A percentile compares a stretch with the other conserved stretches of the same genome.
These are phyloP conservation scores for Polygonum maritimum DNA, from an alignment of 148 eudicot species.

Conservation along the genomic window DNA sequence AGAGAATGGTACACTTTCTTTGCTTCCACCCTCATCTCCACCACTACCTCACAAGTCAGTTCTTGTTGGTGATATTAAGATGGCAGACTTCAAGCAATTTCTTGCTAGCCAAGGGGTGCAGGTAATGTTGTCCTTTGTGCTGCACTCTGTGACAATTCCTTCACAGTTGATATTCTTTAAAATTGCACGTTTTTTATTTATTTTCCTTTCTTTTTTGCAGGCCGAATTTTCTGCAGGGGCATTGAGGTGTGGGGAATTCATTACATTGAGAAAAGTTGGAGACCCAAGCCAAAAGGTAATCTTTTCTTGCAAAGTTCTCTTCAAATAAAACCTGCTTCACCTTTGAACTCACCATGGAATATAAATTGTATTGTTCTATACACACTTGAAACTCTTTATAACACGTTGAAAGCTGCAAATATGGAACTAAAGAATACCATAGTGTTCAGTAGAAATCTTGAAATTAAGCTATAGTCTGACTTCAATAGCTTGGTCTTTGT, in stretches of 20 bases:
- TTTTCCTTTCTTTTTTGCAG: constrained; percentile 26
- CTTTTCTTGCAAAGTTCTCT: not conserved
- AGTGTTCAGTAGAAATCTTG: too few species aligned
- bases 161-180: not conserved
- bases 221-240: constrained; percentile 92
- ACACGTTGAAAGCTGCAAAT: too few species aligned
- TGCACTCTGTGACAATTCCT: not conserved
- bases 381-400: too few species aligned
- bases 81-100: constrained; percentile 96
- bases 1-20: constrained; percentile 52
- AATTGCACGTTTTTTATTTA: not conserved
- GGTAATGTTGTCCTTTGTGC: constrained; percentile 30
- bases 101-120: constrained; percentile 84
- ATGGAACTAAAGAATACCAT: not conserved
- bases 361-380: too few species aligned
- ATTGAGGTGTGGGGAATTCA: constrained; percentile 80
- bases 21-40: constrained; percentile 70
- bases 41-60: constrained; percentile 90
- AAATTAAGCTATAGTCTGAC: not conserved
- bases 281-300: constrained; percentile 82
- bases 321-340: not conserved
- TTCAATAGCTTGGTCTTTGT: not conserved
- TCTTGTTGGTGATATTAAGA: constrained; percentile 87
- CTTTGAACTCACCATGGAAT: too few species aligned
- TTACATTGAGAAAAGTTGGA: constrained; percentile 80